Base-by-base conservation (phyloP, 2,329 filamentous ascomycete species). In the Pseudogymnoascus sp. region DNA sequence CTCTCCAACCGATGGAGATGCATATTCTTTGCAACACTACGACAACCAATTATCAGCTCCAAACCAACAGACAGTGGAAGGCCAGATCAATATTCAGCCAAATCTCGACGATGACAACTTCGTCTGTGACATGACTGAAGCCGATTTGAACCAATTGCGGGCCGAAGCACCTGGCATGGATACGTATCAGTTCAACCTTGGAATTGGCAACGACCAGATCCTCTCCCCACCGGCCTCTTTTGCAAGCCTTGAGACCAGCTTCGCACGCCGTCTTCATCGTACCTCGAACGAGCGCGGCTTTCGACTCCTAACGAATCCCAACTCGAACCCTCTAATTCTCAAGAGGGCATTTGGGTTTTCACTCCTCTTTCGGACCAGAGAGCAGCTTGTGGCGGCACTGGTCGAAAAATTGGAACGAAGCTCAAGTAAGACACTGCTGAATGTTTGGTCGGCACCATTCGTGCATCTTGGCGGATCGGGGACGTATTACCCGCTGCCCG, bases 201-300 rank as follows among this genome's bases (percentile, higher is more conserved):
- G 63, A 66, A 68, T 56, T 33, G 50, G 29, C 10, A 56, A 56
- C 50, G 50, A 56, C 31, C 50, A 56, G 31, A 19, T 56, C 11
- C 29, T 56, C 50, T 13, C n/a, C 10, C 66, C 76, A 1, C 81
- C 83, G 0, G 76, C 72, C 21, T 85, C 84, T 0, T 86, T 87
- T 71, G 80, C 84, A 8, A 81, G 82, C 63, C 79, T 84, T 26
- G 89, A 93, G 72, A 76, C 79, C 1, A 86, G 82, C 0, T 93
- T 96, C 68, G 85, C 86, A 10, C 84, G 89, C 6, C 82, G 88
- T 4, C 77, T 96, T 4, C 88, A 90, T 59, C 83, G 90, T 44
- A 79, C 79, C 62, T 80, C 85, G 2, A 68, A 86, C 0, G 89
- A 96, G 73, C 75, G 79, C 26, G 89, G 81, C 0, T 83, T 86